Base-by-base conservation (phyloP, 768 basidiomycete genomes). In the Gautieria morchelliformis region DNA sequence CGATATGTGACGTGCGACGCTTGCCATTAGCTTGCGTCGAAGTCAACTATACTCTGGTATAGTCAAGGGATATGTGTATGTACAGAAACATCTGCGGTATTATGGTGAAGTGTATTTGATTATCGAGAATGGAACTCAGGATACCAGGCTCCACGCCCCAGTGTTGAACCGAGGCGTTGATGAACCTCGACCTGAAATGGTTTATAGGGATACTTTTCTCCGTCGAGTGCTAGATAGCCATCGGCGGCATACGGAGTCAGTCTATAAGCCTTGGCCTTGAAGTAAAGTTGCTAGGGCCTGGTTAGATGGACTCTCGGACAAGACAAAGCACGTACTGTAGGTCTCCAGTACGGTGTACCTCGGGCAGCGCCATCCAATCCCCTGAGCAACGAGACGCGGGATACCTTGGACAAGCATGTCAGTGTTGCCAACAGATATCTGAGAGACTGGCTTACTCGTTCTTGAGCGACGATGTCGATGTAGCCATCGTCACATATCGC, bases 131-230 rank as follows among this genome's bases (percentile, higher is more conserved):
- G 10, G 48, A 52, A 52, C 20, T 52, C 47, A 17, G 47, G 14
- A 57, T 47, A 19, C 56, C 56, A 57, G 39, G 32, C 15, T 15
- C 56, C 56, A 19, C 22, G 37, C 57, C 63, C 64, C 58, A 66
- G 49, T 27, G 65, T 62, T 22, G 52, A 56, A 44, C 56, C 87
- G 24, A 88, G 67, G 12, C 79, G 77, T n/a, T 72, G 74, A 62
- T 89, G 82, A 10, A 86, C 83, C 67, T 92, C 88, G 3, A 93
- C 82, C 62, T 87, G 78, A 65, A 81, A 92, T 63, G 84, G 80
- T 65, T 83, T 76, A 61, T 87, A 86, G 10, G 86, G 86, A 63
- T 80, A 85, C 5, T 71, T 63, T 70, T 94, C 92, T 8, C 92
- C 92, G 62, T 94, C 92, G 17, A 94, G 74, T 14, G 85, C 74